Conservation (phyloP, 345 rosid genomes). For the Atalantia buxifolia region DNA sequence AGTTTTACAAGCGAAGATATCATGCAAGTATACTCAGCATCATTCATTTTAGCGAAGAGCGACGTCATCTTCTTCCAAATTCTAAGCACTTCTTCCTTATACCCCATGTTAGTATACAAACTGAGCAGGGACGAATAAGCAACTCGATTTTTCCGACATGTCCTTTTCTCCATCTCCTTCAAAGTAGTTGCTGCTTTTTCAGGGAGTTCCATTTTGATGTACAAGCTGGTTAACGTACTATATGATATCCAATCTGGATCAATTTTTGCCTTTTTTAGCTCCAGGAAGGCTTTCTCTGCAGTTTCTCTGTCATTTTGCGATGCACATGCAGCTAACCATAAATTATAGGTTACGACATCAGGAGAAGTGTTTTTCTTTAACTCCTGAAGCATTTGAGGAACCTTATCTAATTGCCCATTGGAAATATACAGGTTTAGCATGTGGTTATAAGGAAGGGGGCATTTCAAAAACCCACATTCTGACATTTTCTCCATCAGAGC, state of each 20-base stretch:
- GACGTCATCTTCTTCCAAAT: constrained; percentile 79
- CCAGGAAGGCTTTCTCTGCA: constrained; percentile 60
- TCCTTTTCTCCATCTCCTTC: constrained; percentile 85
- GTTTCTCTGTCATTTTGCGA: constrained; percentile 46
- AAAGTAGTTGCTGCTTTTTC: constrained; percentile 62
- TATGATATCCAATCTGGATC: constrained; percentile 86
- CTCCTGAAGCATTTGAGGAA: constrained; percentile 49
- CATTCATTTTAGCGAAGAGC: constrained; percentile 57
- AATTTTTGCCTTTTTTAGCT: constrained; percentile 52
- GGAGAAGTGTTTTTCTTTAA: constrained; percentile 57
- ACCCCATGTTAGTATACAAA: constrained; percentile 59
- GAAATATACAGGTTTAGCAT: constrained; percentile 67
- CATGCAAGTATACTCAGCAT: constrained; percentile 70
- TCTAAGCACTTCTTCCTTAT: constrained; percentile 50
- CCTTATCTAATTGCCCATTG: constrained; percentile 50
- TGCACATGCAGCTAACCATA: constrained; percentile 62
- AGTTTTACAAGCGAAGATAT: constrained; percentile 74
- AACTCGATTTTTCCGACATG: constrained; percentile 48
- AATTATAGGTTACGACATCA: constrained; percentile 72
- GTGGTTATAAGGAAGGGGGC: constrained; percentile 73
- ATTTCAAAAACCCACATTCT: constrained; percentile 60
- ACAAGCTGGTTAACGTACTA: constrained; percentile 62
- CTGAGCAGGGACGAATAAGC: constrained; percentile 75
- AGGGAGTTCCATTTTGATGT: constrained; percentile 38
- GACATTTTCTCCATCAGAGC: constrained; percentile 78